Conservation (phyloP, 2,329 filamentous ascomycete genomes). For the Ceratocystis lukuohia region DNA sequence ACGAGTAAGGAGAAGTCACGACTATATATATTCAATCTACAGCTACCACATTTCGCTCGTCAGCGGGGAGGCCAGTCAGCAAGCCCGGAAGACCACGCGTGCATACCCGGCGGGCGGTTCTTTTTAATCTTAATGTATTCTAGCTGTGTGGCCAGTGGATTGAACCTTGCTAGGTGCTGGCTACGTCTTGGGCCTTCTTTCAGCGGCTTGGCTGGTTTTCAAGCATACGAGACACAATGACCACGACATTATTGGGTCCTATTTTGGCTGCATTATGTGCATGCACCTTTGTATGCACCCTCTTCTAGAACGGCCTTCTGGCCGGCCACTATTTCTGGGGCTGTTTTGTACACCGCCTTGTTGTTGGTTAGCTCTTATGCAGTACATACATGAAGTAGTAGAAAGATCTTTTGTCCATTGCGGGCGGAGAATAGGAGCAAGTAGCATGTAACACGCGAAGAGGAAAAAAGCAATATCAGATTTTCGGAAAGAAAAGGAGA, state of each 20-base stretch:
- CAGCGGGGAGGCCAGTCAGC: neutral
- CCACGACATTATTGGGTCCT: neutral
- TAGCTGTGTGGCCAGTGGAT: neutral
- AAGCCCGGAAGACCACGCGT: neutral
- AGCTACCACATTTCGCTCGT: neutral
- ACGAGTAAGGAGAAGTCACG: constrained; percentile 4
- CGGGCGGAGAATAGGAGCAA: neutral
- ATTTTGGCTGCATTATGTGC: neutral
- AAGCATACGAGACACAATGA: neutral
- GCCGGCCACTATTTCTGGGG: neutral
- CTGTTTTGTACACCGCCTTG: neutral
- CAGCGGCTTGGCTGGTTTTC: neutral
- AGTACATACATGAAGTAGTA: neutral
- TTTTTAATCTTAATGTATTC: neutral
- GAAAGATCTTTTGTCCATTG: neutral
- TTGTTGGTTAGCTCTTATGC: neutral
- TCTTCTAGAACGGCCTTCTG: neutral
- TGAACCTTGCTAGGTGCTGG: too few species aligned
- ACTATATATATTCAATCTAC: neutral
- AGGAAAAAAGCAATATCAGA: neutral
- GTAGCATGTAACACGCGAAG: neutral
- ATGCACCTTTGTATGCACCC: neutral
- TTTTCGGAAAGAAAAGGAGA: neutral
- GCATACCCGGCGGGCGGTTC: neutral
- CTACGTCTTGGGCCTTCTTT: neutral